These are phyloP conservation scores for Populus ilicifolia DNA, from an alignment of 345 rosid genomes.

Conservation along the genomic window DNA sequence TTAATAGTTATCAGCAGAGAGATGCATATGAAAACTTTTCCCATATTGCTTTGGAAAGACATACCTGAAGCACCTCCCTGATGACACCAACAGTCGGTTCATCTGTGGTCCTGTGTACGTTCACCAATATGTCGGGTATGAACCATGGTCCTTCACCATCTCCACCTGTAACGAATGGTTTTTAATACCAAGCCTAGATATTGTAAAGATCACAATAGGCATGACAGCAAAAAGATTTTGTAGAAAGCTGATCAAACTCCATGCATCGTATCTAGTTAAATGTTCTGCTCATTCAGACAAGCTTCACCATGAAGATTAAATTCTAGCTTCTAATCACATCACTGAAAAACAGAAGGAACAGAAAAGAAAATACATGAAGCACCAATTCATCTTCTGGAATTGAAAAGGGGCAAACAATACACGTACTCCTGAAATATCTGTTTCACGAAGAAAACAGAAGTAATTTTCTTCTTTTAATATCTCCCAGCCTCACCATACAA, in stretches of 20 bases:
- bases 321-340: not conserved
- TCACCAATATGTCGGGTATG: constrained; percentile 86
- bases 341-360: too few relatives aligned
- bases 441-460: not conserved
- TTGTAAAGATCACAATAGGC: not conserved
- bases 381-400: not conserved
- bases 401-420: not conserved
- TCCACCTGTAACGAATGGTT: constrained; percentile 47
- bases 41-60: constrained; percentile 8
- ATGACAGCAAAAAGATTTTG: not conserved
- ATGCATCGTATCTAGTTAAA: not conserved
- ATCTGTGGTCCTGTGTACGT: constrained; percentile 57
- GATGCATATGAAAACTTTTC: not conserved
- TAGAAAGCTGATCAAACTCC: not conserved
- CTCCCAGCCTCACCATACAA: too few relatives aligned
- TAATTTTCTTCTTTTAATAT: not conserved
- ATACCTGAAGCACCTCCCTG: constrained; percentile 76
- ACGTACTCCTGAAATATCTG: not conserved
- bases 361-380: not conserved
- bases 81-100: constrained; percentile 61
- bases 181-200: not conserved
- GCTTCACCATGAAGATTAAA: not conserved
- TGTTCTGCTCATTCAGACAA: not conserved
- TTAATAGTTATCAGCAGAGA: not conserved
- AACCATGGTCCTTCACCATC: constrained; percentile 79